Evolutionary conservation across 306 rosid genomes (phyloP).

Genomic region (Dryas drummondii): DNA sequence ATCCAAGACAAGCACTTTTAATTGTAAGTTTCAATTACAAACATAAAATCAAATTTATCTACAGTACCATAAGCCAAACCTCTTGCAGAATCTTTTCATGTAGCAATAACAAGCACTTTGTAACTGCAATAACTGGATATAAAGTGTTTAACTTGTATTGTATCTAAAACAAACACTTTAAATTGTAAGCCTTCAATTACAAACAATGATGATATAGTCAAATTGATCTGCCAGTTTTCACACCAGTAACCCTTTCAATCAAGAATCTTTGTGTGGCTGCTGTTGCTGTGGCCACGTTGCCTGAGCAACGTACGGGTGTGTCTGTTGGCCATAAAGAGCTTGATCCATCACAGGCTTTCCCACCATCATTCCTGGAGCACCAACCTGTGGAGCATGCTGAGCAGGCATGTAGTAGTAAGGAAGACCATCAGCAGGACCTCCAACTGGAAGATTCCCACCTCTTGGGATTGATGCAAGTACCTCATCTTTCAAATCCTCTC

Average conservation of each 20-base stretch:
- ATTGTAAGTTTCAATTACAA: slow-evolving; percentile 12
- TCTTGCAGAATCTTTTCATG: not conserved
- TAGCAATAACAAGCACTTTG: slow-evolving; percentile 8
- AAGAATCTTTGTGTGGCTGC: slow-evolving; percentile 37
- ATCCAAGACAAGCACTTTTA: slow-evolving; percentile 13
- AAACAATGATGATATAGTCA: slow-evolving; percentile 11
- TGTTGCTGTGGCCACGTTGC: slow-evolving; percentile 39
- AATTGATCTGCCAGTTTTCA: not conserved
- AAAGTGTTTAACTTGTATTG: slow-evolving; percentile 1
- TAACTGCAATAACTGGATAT: slow-evolving; percentile 6
- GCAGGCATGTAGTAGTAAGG: slow-evolving; percentile 52
- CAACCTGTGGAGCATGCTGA: slow-evolving; percentile 39
- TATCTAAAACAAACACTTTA: slow-evolving; percentile 11
- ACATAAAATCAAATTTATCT: not conserved
- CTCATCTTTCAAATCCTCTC: slow-evolving; percentile 48
- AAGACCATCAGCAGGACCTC: slow-evolving; percentile 38
- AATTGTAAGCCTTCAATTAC: slow-evolving; percentile 15
- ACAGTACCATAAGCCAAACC: not conserved
- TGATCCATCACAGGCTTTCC: slow-evolving; percentile 48
- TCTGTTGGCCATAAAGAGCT: slow-evolving; percentile 34
- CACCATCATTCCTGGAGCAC: slow-evolving; percentile 40
- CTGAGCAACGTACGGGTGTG: slow-evolving; percentile 31
- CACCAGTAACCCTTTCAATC: slow-evolving; percentile 25
- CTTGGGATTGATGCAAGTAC: slow-evolving; percentile 36
- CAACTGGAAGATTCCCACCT: slow-evolving; percentile 32